Evolutionary conservation across 805 yeast species (phyloP).

Genomic region (Candida nonsorbophila): DNA sequence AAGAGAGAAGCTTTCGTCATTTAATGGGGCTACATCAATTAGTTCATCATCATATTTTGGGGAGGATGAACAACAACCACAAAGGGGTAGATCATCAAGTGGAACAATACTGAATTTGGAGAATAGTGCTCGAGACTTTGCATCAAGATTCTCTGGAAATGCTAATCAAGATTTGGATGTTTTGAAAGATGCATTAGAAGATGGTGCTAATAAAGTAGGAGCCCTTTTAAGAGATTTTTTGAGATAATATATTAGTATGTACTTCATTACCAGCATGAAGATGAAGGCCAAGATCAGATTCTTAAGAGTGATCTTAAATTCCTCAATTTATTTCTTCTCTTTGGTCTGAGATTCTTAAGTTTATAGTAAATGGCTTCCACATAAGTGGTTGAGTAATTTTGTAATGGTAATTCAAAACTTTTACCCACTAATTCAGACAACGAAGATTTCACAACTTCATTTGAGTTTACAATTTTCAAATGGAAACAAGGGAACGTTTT

Average conservation of each 20-base stretch:
- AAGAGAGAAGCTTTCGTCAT: conserved; percentile 68
- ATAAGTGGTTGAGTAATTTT: no score
- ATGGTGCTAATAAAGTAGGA: conserved; percentile 87
- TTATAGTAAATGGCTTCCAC: no score
- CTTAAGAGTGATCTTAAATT: no score
- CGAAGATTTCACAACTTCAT: no score
- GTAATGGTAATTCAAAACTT: no score
- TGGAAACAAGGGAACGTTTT: conserved; percentile 9
- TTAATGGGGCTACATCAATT: conserved; percentile 82
- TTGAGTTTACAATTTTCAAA: no score
- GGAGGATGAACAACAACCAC: conserved; percentile 52
- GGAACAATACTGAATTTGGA: conserved; percentile 46
- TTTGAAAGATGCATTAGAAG: conserved; percentile 86
- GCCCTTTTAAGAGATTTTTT: conserved; percentile 83
- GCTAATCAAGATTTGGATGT: conserved; percentile 88
- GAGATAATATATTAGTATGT: no score
- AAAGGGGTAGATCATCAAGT: conserved; percentile 11
- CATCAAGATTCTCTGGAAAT: conserved; percentile 62
- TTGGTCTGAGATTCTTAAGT: no score
- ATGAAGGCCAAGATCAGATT: no score
- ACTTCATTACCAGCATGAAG: no score
- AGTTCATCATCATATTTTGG: conserved; percentile 93
- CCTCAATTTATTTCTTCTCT: no score
- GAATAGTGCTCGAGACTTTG: conserved; percentile 54
- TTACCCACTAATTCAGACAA: no score